Percentiles rank a stretch among this genome's conserved stretches.
These are phyloP conservation scores for Gastrodia elata DNA, from an alignment of 106 monocot species.

Conservation along the genomic window DNA sequence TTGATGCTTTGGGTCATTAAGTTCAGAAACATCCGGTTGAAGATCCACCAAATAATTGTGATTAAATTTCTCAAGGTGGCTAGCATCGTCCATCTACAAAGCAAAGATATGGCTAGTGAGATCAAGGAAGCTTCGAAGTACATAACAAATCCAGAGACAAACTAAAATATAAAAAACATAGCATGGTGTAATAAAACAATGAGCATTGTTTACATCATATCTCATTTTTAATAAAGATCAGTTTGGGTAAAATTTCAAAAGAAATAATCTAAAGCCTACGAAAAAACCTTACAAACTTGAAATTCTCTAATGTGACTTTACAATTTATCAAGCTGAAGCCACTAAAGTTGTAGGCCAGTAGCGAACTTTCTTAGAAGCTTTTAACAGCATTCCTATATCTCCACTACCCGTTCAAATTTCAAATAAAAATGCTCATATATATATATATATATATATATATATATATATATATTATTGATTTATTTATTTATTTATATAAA, in stretches of 20 bases:
- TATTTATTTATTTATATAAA: too few relatives aligned
- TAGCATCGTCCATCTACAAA: constrained; percentile 60
- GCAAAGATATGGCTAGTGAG: not conserved
- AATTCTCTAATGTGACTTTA: not conserved
- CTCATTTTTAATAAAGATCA: not conserved
- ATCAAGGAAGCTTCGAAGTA: not conserved
- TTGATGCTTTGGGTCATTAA: constrained; percentile 27
- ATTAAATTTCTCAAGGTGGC: constrained; percentile 80
- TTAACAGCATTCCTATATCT: not conserved
- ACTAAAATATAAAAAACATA: not conserved
- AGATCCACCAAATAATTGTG: constrained; percentile 61
- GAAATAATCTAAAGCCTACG: not conserved
- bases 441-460: too few relatives aligned
- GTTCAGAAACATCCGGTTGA: constrained; percentile 20
- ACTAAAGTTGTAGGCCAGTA: not conserved
- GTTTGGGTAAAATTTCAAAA: not conserved
- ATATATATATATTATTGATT: too few relatives aligned
- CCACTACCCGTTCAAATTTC: not conserved
- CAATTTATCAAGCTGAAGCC: not conserved
- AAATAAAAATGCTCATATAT: not conserved
- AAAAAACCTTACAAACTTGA: not conserved
- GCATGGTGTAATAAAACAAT: not conserved
- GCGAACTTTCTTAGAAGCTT: not conserved
- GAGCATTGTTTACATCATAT: not conserved
- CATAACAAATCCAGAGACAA: not conserved